Evolutionary conservation across 345 rosid genomes (phyloP).

Genomic region (Viola odorata): DNA sequence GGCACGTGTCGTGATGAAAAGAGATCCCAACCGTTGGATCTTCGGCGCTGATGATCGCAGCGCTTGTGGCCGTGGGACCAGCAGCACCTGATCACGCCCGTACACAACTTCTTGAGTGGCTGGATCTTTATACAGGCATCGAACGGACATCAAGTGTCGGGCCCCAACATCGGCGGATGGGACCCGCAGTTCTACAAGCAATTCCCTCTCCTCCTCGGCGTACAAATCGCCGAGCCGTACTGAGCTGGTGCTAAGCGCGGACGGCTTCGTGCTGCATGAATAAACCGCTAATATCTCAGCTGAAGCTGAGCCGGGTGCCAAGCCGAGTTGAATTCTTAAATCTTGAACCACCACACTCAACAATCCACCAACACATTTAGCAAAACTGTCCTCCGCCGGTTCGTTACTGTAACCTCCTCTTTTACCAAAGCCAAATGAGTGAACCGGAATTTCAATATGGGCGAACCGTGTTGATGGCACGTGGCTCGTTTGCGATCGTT

Average conservation of each 20-base stretch:
- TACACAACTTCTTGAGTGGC: slow-evolving; percentile 26
- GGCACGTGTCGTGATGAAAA: slow-evolving; percentile 22
- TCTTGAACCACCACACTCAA: slow-evolving; percentile 29
- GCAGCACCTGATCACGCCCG: slow-evolving; percentile 24
- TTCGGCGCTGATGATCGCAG: slow-evolving; percentile 17
- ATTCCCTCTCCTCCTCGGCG: slow-evolving; percentile 29
- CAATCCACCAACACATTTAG: slow-evolving; percentile 39
- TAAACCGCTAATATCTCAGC: slow-evolving; percentile 25
- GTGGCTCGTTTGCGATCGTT: slow-evolving; percentile 9
- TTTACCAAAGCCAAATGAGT: slow-evolving; percentile 24
- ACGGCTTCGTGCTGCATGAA: slow-evolving; percentile 14
- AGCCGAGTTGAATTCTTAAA: slow-evolving; percentile 23
- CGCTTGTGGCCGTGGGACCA: slow-evolving; percentile 26
- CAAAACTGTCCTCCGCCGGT: slow-evolving; percentile 55
- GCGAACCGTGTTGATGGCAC: slow-evolving; percentile 22
- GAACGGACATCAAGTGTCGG: slow-evolving; percentile 31
- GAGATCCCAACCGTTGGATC: slow-evolving; percentile 15
- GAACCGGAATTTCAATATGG: slow-evolving; percentile 28
- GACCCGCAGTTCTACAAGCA: slow-evolving; percentile 24
- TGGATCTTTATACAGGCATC: slow-evolving; percentile 27
- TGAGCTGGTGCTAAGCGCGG: slow-evolving; percentile 17
- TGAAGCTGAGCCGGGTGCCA: slow-evolving; percentile 24
- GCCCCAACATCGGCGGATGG: slow-evolving; percentile 17
- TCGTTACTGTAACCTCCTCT: slow-evolving; percentile 24
- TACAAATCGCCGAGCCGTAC: slow-evolving; percentile 24